These are phyloP conservation scores for Effrenium voratum DNA, from an alignment of 73 alveolate species.

Conservation along the genomic window DNA sequence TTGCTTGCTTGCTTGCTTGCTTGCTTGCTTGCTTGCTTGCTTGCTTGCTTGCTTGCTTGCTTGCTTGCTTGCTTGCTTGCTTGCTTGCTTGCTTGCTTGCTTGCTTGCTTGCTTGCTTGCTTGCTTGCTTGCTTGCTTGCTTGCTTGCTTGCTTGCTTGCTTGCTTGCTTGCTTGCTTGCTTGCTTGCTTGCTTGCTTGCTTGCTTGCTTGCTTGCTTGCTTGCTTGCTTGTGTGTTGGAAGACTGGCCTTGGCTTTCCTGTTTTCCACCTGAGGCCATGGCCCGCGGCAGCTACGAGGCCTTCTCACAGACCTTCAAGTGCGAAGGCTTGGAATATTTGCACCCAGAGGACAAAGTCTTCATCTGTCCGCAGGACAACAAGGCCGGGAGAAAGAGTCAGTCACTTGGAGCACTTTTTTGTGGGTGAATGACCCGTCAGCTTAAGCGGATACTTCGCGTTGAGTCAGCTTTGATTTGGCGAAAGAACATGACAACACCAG, in stretches of 20 bases:
- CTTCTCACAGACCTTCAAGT: conserved; percentile 2
- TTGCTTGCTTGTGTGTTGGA: background rate
- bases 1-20: no score
- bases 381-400: background rate
- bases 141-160: background rate
- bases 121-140: background rate
- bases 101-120: no score
- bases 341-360: conserved; percentile 64
- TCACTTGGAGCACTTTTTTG: background rate
- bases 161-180: background rate
- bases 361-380: conserved; percentile 70
- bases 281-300: conserved; percentile 71
- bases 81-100: no score
- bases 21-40: no score
- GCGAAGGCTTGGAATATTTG: conserved; percentile 57
- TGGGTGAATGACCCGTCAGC: background rate
- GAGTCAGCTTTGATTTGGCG: no score
- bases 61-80: no score
- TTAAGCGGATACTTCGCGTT: background rate
- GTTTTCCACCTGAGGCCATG: conserved; percentile 30
- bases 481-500: no score
- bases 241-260: background rate
- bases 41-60: no score
- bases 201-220: background rate
- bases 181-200: background rate